Evolutionary conservation across 805 yeast genomes (phyloP).

Genomic region (Candida wancherniae): DNA sequence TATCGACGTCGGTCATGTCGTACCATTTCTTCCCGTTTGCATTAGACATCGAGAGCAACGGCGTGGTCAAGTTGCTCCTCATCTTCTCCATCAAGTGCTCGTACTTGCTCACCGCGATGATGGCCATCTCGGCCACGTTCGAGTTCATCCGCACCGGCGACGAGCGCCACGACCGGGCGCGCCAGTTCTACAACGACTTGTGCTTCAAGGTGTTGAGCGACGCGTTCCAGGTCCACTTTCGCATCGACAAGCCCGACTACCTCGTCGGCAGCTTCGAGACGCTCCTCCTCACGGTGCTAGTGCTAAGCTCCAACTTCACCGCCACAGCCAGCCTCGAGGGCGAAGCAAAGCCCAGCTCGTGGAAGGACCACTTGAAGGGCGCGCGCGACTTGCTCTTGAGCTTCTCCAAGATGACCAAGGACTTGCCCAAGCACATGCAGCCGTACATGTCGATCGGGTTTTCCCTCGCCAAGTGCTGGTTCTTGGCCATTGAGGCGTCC

Average conservation of each 20-base stretch:
- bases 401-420: conserved; percentile 13
- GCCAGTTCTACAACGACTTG: conserved; percentile 18
- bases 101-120: conserved; percentile 19
- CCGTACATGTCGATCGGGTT: conserved; percentile 18
- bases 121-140: conserved; percentile 26
- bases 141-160: conserved; percentile 22
- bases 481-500: conserved; percentile 23
- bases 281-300: conserved; percentile 22
- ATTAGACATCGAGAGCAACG: conserved; percentile 29
- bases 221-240: conserved; percentile 17
- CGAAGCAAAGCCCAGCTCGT: conserved; percentile 13
- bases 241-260: conserved; percentile 8
- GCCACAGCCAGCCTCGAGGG: conserved; percentile 15
- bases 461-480: conserved; percentile 25
- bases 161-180: conserved; percentile 17
- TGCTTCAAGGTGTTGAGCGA: conserved; percentile 19
- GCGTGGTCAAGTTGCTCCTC: conserved; percentile 25
- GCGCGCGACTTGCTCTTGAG: conserved; percentile 23
- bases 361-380: conserved; percentile 24
- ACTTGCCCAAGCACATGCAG: conserved; percentile 5
- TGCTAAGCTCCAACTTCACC: conserved; percentile 22
- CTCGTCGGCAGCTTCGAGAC: conserved; percentile 20
- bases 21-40: conserved; percentile 37
- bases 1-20: conserved; percentile 27
- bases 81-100: conserved; percentile 20